Evolutionary conservation across 768 basidiomycete species (phyloP).

Genomic region (Leccinum rimulosum): DNA sequence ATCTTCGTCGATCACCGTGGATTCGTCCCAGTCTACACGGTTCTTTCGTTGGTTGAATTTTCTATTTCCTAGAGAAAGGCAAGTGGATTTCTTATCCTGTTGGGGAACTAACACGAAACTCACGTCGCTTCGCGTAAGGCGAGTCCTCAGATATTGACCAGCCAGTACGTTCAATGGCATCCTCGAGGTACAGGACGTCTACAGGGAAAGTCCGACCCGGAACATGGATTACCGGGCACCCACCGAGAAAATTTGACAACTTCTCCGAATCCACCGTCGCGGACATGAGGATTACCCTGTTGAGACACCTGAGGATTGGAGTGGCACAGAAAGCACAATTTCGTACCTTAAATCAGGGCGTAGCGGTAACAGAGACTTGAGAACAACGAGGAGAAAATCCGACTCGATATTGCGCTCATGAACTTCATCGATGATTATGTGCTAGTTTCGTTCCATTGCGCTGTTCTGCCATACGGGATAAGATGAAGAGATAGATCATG

Average conservation of each 20-base stretch:
- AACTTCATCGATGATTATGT: slow-evolving; percentile 96
- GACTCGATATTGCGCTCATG: slow-evolving; percentile 98
- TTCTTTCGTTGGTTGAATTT: slow-evolving; percentile 62
- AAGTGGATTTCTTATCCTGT: not conserved
- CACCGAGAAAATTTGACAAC: slow-evolving; percentile 85
- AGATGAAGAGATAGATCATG: slow-evolving; percentile 6
- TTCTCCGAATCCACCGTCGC: slow-evolving; percentile 93
- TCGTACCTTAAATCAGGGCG: slow-evolving; percentile 81
- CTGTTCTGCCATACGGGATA: not conserved
- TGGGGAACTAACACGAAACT: slow-evolving; percentile 23
- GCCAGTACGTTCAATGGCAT: slow-evolving; percentile 77
- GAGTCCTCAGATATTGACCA: slow-evolving; percentile 82
- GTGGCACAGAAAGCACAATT: not conserved
- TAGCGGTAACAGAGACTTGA: slow-evolving; percentile 76
- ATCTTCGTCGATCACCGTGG: slow-evolving; percentile 55
- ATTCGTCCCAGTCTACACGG: slow-evolving; percentile 79
- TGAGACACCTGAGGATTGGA: slow-evolving; percentile 5
- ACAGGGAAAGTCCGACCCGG: slow-evolving; percentile 97
- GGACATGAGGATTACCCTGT: slow-evolving; percentile 91
- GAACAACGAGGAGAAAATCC: slow-evolving; percentile 92
- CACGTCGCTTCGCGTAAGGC: slow-evolving; percentile 73
- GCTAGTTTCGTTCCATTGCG: slow-evolving; percentile 42
- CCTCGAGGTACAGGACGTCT: slow-evolving; percentile 80
- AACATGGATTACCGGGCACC: slow-evolving; percentile 79
- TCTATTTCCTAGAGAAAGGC: slow-evolving; percentile 46